Percentiles rank a stretch among this genome's conserved stretches.
phyloP scores from a whole-genome alignment of 2,329 filamentous ascomycete species.

The Colletotrichum camelliae region DNA sequence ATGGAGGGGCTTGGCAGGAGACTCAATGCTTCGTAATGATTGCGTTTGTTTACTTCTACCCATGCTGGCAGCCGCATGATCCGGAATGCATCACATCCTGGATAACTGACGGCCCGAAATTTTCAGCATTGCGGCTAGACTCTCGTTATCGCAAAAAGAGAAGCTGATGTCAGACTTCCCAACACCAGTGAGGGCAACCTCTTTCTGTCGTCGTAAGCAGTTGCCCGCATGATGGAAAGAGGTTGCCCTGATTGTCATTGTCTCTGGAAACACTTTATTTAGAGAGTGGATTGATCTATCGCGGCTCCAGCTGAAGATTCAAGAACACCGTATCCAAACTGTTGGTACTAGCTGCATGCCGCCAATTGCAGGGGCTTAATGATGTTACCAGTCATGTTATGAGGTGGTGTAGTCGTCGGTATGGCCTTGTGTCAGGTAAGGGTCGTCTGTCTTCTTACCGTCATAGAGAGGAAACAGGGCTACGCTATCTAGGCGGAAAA shows the following conservation, averaged over 20 bases:
- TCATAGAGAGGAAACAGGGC: neutral
- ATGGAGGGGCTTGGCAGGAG: neutral
- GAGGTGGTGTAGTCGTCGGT: neutral
- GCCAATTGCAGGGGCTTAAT: neutral
- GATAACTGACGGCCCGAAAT: neutral
- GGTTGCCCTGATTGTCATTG: neutral
- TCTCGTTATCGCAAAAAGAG: neutral
- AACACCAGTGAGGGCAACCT: neutral
- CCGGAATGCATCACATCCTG: neutral
- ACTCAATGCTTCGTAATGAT: neutral
- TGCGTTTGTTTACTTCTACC: neutral
- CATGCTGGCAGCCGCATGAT: neutral
- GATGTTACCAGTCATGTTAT: neutral
- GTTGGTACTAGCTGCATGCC: neutral
- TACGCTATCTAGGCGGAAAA: no score
- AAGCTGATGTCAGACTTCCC: neutral
- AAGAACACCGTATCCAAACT: neutral
- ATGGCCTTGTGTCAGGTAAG: neutral
- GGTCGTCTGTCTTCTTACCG: neutral
- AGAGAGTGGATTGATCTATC: neutral
- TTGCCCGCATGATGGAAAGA: no score
- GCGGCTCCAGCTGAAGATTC: neutral
- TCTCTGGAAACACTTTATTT: neutral
- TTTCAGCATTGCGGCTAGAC: neutral
- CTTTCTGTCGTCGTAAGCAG: neutral